Evolutionary conservation across 2,329 filamentous ascomycete genomes (phyloP).

Genomic region (Colletotrichum tropicicola): DNA sequence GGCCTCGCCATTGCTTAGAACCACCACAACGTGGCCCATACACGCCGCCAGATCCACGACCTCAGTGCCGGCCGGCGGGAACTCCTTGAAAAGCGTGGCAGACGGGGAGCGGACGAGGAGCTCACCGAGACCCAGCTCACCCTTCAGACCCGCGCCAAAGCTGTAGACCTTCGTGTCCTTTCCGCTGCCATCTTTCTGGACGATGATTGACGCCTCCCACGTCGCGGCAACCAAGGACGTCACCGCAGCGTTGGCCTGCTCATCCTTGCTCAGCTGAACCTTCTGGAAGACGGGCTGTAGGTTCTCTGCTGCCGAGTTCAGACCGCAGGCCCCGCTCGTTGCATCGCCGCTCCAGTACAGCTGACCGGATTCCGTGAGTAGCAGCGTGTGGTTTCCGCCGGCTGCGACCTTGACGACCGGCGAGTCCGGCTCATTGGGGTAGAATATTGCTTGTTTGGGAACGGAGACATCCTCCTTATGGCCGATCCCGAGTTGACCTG

Average conservation of each 20-base stretch:
- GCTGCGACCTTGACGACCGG: constrained; percentile 55
- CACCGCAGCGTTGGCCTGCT: constrained; percentile 36
- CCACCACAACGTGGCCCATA: constrained; percentile 79
- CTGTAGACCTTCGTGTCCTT: constrained; percentile 63
- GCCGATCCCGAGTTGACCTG: constrained; percentile 76
- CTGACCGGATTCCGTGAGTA: constrained; percentile 67
- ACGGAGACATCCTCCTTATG: constrained; percentile 76
- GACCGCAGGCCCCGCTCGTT: constrained; percentile 63
- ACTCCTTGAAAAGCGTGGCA: constrained; percentile 62
- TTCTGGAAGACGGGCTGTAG: constrained; percentile 49
- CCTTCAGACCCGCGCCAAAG: constrained; percentile 73
- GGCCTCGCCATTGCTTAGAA: constrained; percentile 78
- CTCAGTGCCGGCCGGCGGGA: constrained; percentile 68
- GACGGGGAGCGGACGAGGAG: constrained; percentile 57
- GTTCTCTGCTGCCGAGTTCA: constrained; percentile 38
- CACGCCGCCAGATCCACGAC: constrained; percentile 75
- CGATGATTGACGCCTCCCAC: constrained; percentile 79
- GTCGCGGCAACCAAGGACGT: constrained; percentile 70
- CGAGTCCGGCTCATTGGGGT: constrained; percentile 45
- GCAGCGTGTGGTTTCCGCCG: constrained; percentile 88
- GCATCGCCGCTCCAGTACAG: constrained; percentile 74
- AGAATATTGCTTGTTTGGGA: constrained; percentile 70
- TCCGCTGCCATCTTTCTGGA: constrained; percentile 54
- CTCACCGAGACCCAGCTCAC: constrained; percentile 75
- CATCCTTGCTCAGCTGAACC: constrained; percentile 44